A percentile compares a stretch with the other conserved stretches of the same genome.
Evolutionary conservation across 2,329 filamentous ascomycete species (phyloP).

Genomic region (Stachybotrys echinatus): DNA sequence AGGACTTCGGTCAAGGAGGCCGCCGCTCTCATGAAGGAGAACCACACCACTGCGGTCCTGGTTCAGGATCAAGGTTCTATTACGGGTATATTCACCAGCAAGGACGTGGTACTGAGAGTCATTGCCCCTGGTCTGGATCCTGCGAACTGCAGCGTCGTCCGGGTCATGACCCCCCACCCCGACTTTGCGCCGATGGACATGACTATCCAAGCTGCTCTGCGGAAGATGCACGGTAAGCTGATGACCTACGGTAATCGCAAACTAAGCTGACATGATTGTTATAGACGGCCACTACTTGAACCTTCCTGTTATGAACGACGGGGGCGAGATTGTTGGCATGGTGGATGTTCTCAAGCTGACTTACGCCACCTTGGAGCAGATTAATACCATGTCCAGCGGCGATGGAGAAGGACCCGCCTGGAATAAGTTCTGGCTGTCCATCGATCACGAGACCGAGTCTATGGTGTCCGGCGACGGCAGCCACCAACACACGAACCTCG

Average conservation of each 20-base stretch:
- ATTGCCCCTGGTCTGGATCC: conserved; percentile 96
- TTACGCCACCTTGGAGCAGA: conserved; percentile 95
- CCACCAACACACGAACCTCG: conserved; percentile 58
- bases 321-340: conserved; percentile 97
- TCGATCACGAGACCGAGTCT: conserved; percentile 92
- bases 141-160: conserved; percentile 90
- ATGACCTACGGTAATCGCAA: neutral
- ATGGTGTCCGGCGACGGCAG: conserved; percentile 90
- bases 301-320: conserved; percentile 95
- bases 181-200: conserved; percentile 99
- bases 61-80: conserved; percentile 97
- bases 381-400: conserved; percentile 86
- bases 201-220: conserved; percentile 95
- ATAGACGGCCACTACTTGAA: conserved; percentile 97
- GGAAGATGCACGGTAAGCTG: conserved; percentile 94
- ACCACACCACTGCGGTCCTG: conserved; percentile 93
- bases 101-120: conserved; percentile 95
- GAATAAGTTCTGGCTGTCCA: conserved; percentile 99
- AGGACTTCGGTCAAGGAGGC: conserved; percentile 95
- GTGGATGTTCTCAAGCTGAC: conserved; percentile 97
- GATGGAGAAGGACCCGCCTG: conserved; percentile 94
- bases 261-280: conserved; percentile 12
- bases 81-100: conserved; percentile 98
- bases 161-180: conserved; percentile 98
- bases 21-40: conserved; percentile 94